A percentile compares a stretch with the other conserved stretches of the same genome.
Evolutionary conservation across 2,329 filamentous ascomycete genomes (phyloP).

Genomic region (Pyrenophora seminiperda): DNA sequence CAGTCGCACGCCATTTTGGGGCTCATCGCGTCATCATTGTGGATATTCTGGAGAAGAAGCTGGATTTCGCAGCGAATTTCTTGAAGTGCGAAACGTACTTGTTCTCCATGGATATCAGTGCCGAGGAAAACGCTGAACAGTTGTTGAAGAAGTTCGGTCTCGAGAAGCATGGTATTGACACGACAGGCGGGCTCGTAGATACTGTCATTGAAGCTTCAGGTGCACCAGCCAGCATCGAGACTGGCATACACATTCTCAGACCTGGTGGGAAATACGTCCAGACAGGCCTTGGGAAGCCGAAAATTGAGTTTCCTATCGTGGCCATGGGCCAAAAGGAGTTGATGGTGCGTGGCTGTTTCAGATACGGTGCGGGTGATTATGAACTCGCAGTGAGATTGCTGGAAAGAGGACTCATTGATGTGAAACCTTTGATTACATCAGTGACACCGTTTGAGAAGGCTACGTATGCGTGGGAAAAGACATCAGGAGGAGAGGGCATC

Average conservation of each 20-base stretch:
- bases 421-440: conserved; percentile 39
- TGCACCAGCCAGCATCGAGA: conserved; percentile 82
- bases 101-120: conserved; percentile 60
- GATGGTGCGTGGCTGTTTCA: conserved; percentile 42
- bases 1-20: conserved; percentile 68
- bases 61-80: conserved; percentile 80
- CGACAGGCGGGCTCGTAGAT: conserved; percentile 73
- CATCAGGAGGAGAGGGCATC: conserved; percentile 38
- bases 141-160: conserved; percentile 64
- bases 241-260: conserved; percentile 83
- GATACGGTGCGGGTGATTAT: conserved; percentile 42
- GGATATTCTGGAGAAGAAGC: conserved; percentile 82
- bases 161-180: conserved; percentile 58
- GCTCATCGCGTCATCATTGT: conserved; percentile 88
- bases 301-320: conserved; percentile 95
- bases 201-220: conserved; percentile 90
- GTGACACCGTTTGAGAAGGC: conserved; percentile 38
- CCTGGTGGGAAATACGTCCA: conserved; percentile 96
- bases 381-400: conserved; percentile 37
- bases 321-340: conserved; percentile 85
- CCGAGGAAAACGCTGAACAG: conserved; percentile 69
- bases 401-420: conserved; percentile 26
- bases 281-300: conserved; percentile 88
- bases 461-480: conserved; percentile 41
- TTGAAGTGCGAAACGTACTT: conserved; percentile 76